Evolutionary conservation across 2,329 filamentous ascomycete genomes (phyloP).

Genomic region (Niveomyces coronatus): DNA sequence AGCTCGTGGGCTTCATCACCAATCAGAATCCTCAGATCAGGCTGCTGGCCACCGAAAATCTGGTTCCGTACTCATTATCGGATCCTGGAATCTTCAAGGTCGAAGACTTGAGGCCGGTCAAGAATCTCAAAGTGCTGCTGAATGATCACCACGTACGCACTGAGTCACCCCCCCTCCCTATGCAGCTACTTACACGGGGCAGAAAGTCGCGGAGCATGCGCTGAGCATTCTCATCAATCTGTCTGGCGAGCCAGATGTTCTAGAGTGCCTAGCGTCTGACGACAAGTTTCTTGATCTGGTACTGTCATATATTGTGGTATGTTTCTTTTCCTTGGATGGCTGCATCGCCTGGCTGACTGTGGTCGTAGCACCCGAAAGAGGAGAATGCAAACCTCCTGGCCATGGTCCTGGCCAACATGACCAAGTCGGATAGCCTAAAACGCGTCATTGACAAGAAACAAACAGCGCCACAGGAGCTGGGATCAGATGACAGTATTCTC

Average conservation of each 20-base stretch:
- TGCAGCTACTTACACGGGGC: slow-evolving; percentile 37
- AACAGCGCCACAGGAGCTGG: slow-evolving; percentile 56
- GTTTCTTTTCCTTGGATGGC: slow-evolving; percentile 20
- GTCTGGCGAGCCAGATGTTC: slow-evolving; percentile 63
- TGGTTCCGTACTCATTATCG: slow-evolving; percentile 68
- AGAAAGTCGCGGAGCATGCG: slow-evolving; percentile 89
- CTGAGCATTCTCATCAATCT: slow-evolving; percentile 85
- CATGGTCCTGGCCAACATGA: slow-evolving; percentile 88
- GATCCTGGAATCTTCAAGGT: slow-evolving; percentile 77
- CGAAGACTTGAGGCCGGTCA: slow-evolving; percentile 66
- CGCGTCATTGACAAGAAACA: slow-evolving; percentile 60
- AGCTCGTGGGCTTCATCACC: slow-evolving; percentile 90
- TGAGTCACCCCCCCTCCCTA: neutral
- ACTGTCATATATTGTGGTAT: slow-evolving; percentile 62
- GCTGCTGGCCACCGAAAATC: slow-evolving; percentile 72
- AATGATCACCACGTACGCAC: slow-evolving; percentile 66
- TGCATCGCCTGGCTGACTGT: neutral
- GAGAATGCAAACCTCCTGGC: slow-evolving; percentile 73
- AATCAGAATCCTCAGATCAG: slow-evolving; percentile 88
- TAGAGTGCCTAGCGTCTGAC: slow-evolving; percentile 64
- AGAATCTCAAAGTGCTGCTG: slow-evolving; percentile 77
- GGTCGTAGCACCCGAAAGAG: slow-evolving; percentile 55
- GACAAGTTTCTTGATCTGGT: slow-evolving; percentile 70
- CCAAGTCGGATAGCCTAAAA: slow-evolving; percentile 67
- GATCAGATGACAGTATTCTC: slow-evolving; percentile 62